Evolutionary conservation across 2,329 filamentous ascomycete species (phyloP).

Genomic region (Xylariaceae sp.): DNA sequence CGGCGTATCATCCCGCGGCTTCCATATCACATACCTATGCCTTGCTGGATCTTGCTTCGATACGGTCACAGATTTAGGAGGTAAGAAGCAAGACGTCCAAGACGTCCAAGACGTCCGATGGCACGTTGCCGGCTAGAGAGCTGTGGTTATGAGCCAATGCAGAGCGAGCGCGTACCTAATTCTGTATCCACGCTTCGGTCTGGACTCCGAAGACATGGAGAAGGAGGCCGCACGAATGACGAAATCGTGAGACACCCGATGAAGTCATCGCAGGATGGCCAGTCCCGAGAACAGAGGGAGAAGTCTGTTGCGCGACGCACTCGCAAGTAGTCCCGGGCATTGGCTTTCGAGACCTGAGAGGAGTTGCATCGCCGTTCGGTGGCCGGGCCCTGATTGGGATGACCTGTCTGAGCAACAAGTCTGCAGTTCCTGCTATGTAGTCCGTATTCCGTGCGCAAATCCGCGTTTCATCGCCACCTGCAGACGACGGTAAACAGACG

Average conservation of each 20-base stretch:
- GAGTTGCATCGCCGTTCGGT: neutral
- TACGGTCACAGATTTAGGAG: neutral
- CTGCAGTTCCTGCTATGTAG: too few relatives aligned
- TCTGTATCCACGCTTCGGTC: too few relatives aligned
- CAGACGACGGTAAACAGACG: neutral
- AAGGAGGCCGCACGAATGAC: too few relatives aligned
- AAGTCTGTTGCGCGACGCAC: neutral
- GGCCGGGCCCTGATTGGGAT: neutral
- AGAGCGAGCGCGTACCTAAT: too few relatives aligned
- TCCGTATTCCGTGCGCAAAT: neutral
- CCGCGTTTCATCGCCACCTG: neutral
- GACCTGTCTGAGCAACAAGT: neutral
- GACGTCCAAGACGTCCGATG: neutral
- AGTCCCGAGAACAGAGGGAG: neutral
- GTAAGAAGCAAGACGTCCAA: neutral
- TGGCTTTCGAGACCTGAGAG: neutral
- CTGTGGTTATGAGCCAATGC: neutral
- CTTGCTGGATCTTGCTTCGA: neutral
- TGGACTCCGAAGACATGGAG: too few relatives aligned
- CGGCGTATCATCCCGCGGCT: conserved; percentile 12
- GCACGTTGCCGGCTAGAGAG: neutral
- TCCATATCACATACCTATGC: conserved; percentile 5
- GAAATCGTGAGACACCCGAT: neutral
- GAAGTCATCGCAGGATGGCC: neutral
- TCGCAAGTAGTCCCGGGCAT: neutral